phyloP scores from a whole-genome alignment of 371 early-diverging fungal genomes.

The Mucor piriformis region DNA sequence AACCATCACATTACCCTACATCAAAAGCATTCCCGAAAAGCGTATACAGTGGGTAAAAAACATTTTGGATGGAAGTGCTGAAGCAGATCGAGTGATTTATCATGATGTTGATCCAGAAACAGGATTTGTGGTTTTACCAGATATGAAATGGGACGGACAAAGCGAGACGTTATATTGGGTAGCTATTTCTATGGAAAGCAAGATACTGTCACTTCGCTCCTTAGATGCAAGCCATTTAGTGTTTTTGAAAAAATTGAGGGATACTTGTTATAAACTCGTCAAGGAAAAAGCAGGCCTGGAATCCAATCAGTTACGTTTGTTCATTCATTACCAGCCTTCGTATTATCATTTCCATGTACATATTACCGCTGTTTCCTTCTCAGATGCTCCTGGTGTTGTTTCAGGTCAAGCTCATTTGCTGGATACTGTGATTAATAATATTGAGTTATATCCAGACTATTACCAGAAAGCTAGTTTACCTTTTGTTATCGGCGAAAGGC shows the following conservation, averaged over 20 bases:
- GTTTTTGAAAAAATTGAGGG: conserved; percentile 64
- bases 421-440: conserved; percentile 71
- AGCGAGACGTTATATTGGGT: conserved; percentile 69
- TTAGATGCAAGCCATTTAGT: conserved; percentile 59
- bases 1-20: conserved; percentile 59
- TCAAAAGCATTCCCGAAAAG: conserved; percentile 60
- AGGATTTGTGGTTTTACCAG: conserved; percentile 82
- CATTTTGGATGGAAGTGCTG: conserved; percentile 69
- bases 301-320: conserved; percentile 66
- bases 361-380: conserved; percentile 67
- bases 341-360: conserved; percentile 89
- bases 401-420: conserved; percentile 79
- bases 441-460: conserved; percentile 36
- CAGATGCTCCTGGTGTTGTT: conserved; percentile 60
- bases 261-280: conserved; percentile 49
- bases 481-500: conserved; percentile 35
- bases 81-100: conserved; percentile 66
- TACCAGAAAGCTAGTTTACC: conserved; percentile 44
- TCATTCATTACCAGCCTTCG: conserved; percentile 86
- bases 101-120: conserved; percentile 52
- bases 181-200: conserved; percentile 59
- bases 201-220: conserved; percentile 70
- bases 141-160: conserved; percentile 83
- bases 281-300: conserved; percentile 46
- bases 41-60: conserved; percentile 83